Conservation (phyloP, 345 rosid genomes). For the Corymbia maculata region DNA sequence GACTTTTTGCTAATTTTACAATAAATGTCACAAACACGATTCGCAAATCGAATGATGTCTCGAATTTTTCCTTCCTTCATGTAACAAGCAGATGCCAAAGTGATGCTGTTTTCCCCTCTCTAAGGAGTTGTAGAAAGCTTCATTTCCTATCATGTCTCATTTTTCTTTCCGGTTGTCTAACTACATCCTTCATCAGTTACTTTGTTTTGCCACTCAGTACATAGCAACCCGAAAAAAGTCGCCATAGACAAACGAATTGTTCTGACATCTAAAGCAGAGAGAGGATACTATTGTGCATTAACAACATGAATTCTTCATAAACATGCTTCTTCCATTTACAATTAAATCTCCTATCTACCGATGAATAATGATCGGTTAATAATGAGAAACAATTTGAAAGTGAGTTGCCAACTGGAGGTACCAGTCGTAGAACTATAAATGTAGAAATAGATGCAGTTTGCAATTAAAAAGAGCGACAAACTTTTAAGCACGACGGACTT, state of each 20-base stretch:
- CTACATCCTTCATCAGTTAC: background rate
- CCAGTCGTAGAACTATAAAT: background rate
- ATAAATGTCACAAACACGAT: background rate
- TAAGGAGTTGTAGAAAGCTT: background rate
- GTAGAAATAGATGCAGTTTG: background rate
- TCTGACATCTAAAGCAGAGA: background rate
- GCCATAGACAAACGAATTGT: background rate
- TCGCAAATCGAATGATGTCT: background rate
- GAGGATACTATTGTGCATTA: background rate
- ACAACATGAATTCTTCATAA: background rate
- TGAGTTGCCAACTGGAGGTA: background rate
- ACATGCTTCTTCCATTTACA: background rate
- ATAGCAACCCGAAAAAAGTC: background rate
- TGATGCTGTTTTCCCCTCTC: background rate
- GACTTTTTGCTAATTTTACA: background rate
- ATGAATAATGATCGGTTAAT: background rate
- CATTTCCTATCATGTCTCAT: background rate
- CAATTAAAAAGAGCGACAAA: background rate
- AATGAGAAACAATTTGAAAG: background rate
- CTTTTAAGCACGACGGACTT: background rate
- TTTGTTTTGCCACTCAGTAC: background rate
- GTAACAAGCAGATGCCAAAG: background rate
- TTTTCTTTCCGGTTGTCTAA: background rate
- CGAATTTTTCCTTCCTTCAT: background rate
- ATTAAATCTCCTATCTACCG: background rate